Percentiles rank a stretch among this genome's conserved stretches.
phyloP scores from a whole-genome alignment of 441 rosid genomes.

The Populus trichocarpa region DNA sequence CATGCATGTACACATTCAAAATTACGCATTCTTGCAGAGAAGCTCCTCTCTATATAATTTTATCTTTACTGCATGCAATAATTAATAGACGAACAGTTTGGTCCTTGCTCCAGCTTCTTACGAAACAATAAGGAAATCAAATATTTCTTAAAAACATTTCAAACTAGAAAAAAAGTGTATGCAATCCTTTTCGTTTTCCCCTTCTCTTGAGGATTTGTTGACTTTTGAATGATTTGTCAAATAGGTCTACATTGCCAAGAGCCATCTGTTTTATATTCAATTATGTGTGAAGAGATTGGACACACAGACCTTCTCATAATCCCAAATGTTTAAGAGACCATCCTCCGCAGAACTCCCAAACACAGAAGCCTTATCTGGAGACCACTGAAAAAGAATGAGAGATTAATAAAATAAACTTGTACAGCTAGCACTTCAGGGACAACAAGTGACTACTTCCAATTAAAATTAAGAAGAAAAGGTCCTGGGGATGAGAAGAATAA shows the following conservation, averaged over 20 bases:
- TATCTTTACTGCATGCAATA: background rate
- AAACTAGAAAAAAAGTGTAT: background rate
- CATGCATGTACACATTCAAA: background rate
- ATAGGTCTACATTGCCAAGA: background rate
- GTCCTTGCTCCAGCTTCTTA: background rate
- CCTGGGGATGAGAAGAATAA: background rate
- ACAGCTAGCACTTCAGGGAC: background rate
- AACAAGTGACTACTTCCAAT: background rate
- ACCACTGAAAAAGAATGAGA: slow-evolving; percentile 63
- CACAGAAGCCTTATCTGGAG: slow-evolving; percentile 88
- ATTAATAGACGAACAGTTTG: background rate
- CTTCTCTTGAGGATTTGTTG: background rate
- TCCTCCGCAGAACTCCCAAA: slow-evolving; percentile 99
- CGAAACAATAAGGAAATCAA: background rate
- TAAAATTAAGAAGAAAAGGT: background rate
- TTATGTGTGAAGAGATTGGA: background rate
- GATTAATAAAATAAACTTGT: slow-evolving; percentile 2
- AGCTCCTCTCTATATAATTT: background rate
- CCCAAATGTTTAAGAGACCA: slow-evolving; percentile 96
- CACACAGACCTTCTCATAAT: slow-evolving; percentile 75
- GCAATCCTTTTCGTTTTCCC: background rate
- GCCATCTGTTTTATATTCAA: background rate
- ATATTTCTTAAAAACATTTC: background rate
- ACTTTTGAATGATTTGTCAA: background rate
- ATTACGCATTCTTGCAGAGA: background rate